Evolutionary conservation across 2,329 filamentous ascomycete genomes (phyloP), one percentile per base, ranked within the genome.

Genomic region (Fusarium sterilihyphosum): DNA sequence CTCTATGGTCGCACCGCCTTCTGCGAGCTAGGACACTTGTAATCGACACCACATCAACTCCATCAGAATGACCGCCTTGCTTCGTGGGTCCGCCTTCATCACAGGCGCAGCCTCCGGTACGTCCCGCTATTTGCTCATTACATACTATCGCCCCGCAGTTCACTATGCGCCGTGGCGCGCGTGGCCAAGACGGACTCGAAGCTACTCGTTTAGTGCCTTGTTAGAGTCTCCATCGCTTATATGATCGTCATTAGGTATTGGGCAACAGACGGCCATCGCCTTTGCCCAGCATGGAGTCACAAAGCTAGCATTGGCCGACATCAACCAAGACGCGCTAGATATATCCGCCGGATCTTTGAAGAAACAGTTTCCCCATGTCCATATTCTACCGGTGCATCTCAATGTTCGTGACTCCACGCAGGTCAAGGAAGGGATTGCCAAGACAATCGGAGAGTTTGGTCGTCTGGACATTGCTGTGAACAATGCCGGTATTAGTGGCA

Each of bases 391-490:
- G 5, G 78, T 88, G 6, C 72, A 82, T 38, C 76, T 88, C 26
- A 85, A 90, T 74, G 87, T 90, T 10, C 80, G 83, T 20, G 79
- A 85, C 43, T 81, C 84, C 53, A 75, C 70, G 3, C 81, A 84
- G 24, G 84, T 90, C 12, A 82, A 85, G n/a, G 71, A 80, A 8
- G 84, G 82, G 26, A 78, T 90, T 13, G 79, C 80, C 4, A 77
- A 82, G 53, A 82, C 83, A 1, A 84, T 84, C 4, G 77, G 80
- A 20, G 77, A 81, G 54, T 90, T 90, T 77, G 87, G 87, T 14
- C 82, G 88, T 7, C 81, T 91, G 47, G 88, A 91, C 73, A 83
- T 88, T 41, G 88, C 87, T 0, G 83, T 90, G 57, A 90, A 90
- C 75, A 87, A 88, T 47, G 88, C 88, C 4, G 89, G 88, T 6